phyloP scores from a whole-genome alignment of 2,329 filamentous ascomycete species.

The Colletotrichum sojae region DNA sequence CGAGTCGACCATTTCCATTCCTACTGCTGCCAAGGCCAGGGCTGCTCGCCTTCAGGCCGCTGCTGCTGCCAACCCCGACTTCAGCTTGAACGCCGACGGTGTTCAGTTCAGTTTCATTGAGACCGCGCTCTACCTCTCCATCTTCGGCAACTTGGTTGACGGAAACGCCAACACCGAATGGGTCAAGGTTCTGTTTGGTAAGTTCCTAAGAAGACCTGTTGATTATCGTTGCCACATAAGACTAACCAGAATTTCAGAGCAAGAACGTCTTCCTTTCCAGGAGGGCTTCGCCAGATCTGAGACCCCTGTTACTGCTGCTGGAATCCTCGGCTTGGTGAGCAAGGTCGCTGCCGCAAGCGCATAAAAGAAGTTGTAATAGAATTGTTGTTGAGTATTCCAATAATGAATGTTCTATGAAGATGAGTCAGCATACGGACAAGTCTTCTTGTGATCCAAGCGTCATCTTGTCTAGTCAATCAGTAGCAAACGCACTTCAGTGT shows the following conservation, averaged over 20 bases:
- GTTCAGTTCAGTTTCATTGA: constrained; percentile 43
- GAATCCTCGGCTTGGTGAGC: constrained; percentile 32
- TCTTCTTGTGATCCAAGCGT: too few species aligned
- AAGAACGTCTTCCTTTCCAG: constrained; percentile 39
- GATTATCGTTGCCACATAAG: not conserved
- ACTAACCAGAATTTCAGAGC: constrained; percentile 12
- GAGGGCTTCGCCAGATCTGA: constrained; percentile 38
- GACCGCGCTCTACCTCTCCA: constrained; percentile 43
- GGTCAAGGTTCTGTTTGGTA: constrained; percentile 43
- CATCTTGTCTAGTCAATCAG: too few species aligned
- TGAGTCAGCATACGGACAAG: too few species aligned
- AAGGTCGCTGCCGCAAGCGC: constrained; percentile 35
- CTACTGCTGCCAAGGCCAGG: constrained; percentile 47
- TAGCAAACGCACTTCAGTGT: too few species aligned
- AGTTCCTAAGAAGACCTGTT: not conserved
- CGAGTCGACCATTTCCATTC: constrained; percentile 46
- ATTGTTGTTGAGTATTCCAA: too few species aligned
- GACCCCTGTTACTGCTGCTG: constrained; percentile 30
- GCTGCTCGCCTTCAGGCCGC: constrained; percentile 46
- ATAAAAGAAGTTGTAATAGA: not conserved
- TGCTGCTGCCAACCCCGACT: constrained; percentile 45
- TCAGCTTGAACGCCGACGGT: constrained; percentile 39
- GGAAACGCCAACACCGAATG: constrained; percentile 43
- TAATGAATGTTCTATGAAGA: too few species aligned
- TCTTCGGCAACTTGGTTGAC: constrained; percentile 42